phyloP scores from a whole-genome alignment of 305 asterid genomes.

The Fraxinus platypoda region DNA sequence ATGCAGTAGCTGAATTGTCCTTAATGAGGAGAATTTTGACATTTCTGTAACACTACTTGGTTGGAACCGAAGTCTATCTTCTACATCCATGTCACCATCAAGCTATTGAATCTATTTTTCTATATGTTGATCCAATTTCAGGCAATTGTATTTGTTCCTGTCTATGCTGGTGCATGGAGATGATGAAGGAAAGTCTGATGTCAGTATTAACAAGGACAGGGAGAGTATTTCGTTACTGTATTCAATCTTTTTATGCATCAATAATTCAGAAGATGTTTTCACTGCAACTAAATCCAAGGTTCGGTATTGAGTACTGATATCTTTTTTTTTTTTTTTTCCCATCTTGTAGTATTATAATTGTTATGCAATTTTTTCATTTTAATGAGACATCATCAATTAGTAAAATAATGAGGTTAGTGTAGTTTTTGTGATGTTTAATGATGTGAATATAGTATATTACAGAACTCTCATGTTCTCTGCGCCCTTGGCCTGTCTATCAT shows the following conservation, averaged over 20 bases:
- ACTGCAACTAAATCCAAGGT: slow-evolving; percentile 81
- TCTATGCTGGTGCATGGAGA: slow-evolving; percentile 85
- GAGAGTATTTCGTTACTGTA: slow-evolving; percentile 56
- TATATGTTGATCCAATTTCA: slow-evolving; percentile 36
- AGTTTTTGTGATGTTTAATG: slow-evolving; percentile 26
- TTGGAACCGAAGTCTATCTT: slow-evolving; percentile 9
- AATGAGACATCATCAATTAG: slow-evolving; percentile 21
- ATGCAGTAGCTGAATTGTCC: background rate
- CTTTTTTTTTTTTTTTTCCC: slow-evolving; percentile 2
- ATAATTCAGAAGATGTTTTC: slow-evolving; percentile 70
- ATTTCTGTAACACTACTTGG: slow-evolving; percentile 18
- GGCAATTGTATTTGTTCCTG: slow-evolving; percentile 77
- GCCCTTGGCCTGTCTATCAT: slow-evolving; percentile 74
- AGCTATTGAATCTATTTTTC: background rate
- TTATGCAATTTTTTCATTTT: too few species aligned
- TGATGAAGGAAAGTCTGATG: slow-evolving; percentile 69
- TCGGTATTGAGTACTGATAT: slow-evolving; percentile 20
- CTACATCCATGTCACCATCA: background rate
- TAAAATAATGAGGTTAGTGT: slow-evolving; percentile 20
- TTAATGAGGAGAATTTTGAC: slow-evolving; percentile 2
- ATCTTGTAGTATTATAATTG: slow-evolving; percentile 1
- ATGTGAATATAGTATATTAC: slow-evolving; percentile 33
- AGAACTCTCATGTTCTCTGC: slow-evolving; percentile 79
- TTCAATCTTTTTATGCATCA: slow-evolving; percentile 67
- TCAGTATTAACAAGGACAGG: slow-evolving; percentile 59